A percentile compares a stretch with the other conserved stretches of the same genome.
Conservation (phyloP, 2,329 filamentous ascomycete genomes). For the Trichoderma oligosporum region DNA sequence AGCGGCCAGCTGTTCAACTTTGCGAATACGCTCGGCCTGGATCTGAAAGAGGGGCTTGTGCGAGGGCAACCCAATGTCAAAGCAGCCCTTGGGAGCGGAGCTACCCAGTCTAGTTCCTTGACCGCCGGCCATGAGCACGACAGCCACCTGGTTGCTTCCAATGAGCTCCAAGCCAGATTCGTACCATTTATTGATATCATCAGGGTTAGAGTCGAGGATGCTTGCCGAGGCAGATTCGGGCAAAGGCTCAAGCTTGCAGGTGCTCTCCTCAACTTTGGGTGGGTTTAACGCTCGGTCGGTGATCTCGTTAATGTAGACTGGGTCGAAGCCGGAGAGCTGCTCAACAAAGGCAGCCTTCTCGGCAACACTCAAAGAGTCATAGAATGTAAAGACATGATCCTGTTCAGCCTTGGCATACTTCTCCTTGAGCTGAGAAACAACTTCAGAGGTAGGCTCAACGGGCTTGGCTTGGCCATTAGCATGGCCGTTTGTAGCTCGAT, state of each 20-base stretch:
- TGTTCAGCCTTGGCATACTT: constrained; percentile 74
- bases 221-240: constrained; percentile 83
- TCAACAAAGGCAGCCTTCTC: constrained; percentile 78
- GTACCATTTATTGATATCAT: constrained; percentile 82
- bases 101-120: constrained; percentile 94
- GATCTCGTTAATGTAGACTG: constrained; percentile 81
- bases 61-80: constrained; percentile 89
- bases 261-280: constrained; percentile 56
- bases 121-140: constrained; percentile 95
- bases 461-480: constrained; percentile 26
- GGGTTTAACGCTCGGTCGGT: constrained; percentile 78
- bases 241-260: constrained; percentile 72
- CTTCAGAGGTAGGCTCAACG: constrained; percentile 58
- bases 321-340: constrained; percentile 79
- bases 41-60: constrained; percentile 96
- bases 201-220: constrained; percentile 79
- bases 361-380: constrained; percentile 67
- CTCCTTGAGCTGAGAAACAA: constrained; percentile 65
- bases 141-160: constrained; percentile 69
- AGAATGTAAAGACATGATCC: constrained; percentile 75
- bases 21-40: constrained; percentile 88
- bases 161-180: constrained; percentile 76
- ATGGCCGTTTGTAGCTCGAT: constrained; percentile 33
- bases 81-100: constrained; percentile 95
- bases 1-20: constrained; percentile 75